Percentiles rank a stretch among this genome's conserved stretches.
These are phyloP conservation scores for Metschnikowia gelsemii DNA, from an alignment of 805 yeast genomes.

Conservation along the genomic window DNA sequence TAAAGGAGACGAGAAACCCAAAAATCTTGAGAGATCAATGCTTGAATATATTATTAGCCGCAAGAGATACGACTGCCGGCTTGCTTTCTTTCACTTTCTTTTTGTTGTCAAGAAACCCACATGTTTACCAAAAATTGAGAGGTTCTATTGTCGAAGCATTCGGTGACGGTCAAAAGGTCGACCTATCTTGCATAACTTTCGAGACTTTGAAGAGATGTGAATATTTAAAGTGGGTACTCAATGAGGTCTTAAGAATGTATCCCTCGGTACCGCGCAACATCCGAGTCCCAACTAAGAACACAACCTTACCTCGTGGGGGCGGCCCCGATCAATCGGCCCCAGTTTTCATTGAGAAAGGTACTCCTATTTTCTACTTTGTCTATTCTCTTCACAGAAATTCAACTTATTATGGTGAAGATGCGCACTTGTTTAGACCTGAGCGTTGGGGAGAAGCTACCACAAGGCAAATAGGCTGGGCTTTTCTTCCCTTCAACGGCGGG, in stretches of 20 bases:
- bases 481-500: slow-evolving; percentile 26
- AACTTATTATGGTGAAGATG: slow-evolving; percentile 44
- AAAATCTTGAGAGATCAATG: slow-evolving; percentile 49
- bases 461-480: slow-evolving; percentile 24
- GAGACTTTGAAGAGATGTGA: slow-evolving; percentile 50
- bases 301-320: slow-evolving; percentile 53
- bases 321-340: slow-evolving; percentile 41
- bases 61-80: slow-evolving; percentile 57
- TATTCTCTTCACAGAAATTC: slow-evolving; percentile 43
- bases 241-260: slow-evolving; percentile 50
- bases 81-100: slow-evolving; percentile 46
- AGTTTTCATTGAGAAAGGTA: slow-evolving; percentile 44
- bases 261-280: slow-evolving; percentile 53
- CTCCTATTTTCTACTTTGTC: slow-evolving; percentile 36
- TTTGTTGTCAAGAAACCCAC: slow-evolving; percentile 46
- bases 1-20: slow-evolving; percentile 49
- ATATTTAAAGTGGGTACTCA: slow-evolving; percentile 47
- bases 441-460: slow-evolving; percentile 40
- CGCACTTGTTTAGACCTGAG: slow-evolving; percentile 46
- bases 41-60: slow-evolving; percentile 51
- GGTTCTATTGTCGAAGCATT: slow-evolving; percentile 32
- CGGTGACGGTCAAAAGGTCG: slow-evolving; percentile 33
- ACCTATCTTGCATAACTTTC: slow-evolving; percentile 41
- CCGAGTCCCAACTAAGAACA: slow-evolving; percentile 45
- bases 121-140: slow-evolving; percentile 38